phyloP scores from a whole-genome alignment of 2,329 filamentous ascomycete genomes.

The Ambrosiella cleistominuta region DNA sequence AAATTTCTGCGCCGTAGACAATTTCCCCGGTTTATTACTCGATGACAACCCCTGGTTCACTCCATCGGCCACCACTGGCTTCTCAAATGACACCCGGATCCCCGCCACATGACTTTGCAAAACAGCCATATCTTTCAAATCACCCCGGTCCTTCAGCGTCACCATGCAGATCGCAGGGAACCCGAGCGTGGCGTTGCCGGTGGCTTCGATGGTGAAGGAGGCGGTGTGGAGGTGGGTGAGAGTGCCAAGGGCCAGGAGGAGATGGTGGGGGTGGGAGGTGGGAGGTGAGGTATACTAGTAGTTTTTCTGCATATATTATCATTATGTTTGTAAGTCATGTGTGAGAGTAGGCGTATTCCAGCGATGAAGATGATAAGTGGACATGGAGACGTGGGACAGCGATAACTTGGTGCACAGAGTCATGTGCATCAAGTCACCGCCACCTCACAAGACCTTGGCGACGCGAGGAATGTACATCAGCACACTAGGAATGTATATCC shows the following conservation, averaged over 20 bases:
- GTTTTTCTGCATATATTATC: too few relatives aligned
- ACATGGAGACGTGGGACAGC: too few relatives aligned
- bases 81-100: constrained; percentile 15
- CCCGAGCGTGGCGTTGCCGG: constrained; percentile 17
- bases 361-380: too few relatives aligned
- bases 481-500: too few relatives aligned
- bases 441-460: too few relatives aligned
- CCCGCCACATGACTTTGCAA: constrained; percentile 18
- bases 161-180: constrained; percentile 16
- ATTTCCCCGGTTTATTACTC: constrained; percentile 13
- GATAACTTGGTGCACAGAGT: too few relatives aligned
- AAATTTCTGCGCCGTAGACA: constrained; percentile 16
- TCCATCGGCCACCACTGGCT: constrained; percentile 14
- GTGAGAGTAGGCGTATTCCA: too few relatives aligned
- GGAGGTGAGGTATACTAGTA: too few relatives aligned
- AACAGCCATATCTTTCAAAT: constrained; percentile 17
- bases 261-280: too few relatives aligned
- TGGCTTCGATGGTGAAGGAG: neutral
- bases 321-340: too few relatives aligned
- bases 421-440: too few relatives aligned
- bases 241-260: neutral
- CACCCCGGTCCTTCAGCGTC: constrained; percentile 16
- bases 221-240: neutral
- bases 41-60: constrained; percentile 18
- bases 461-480: too few relatives aligned